These are phyloP conservation scores for Ilyonectria sp. DNA, from an alignment of 2,329 filamentous ascomycete species.

Conservation along the genomic window DNA sequence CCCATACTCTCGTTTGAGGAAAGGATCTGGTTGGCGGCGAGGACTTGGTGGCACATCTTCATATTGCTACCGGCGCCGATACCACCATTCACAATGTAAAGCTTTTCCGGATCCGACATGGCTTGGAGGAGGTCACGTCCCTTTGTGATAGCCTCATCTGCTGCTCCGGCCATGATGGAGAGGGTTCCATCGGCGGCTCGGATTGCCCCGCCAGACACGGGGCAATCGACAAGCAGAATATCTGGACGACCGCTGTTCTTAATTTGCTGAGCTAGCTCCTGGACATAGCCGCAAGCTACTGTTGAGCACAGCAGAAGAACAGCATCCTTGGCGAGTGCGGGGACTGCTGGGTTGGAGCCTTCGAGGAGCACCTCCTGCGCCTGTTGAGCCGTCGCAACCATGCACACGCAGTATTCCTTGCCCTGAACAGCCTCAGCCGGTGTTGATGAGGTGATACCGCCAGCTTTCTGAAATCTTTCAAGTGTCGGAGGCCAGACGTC, in stretches of 20 bases:
- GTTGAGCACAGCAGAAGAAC: constrained; percentile 31
- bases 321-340: constrained; percentile 23
- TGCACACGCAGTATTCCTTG: constrained; percentile 32
- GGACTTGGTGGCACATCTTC: constrained; percentile 79
- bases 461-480: constrained; percentile 18
- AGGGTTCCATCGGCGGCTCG: constrained; percentile 73
- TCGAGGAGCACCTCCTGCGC: constrained; percentile 32
- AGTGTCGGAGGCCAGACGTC: constrained; percentile 31
- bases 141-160: constrained; percentile 69
- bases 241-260: constrained; percentile 24
- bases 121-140: constrained; percentile 72
- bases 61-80: constrained; percentile 76
- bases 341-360: constrained; percentile 23
- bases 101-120: constrained; percentile 73
- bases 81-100: constrained; percentile 74
- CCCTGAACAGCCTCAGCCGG: constrained; percentile 22
- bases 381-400: constrained; percentile 37
- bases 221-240: constrained; percentile 54
- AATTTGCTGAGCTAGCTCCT: constrained; percentile 22
- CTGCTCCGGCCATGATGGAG: constrained; percentile 81
- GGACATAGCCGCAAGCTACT: constrained; percentile 31
- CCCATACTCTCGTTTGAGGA: constrained; percentile 73
- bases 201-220: constrained; percentile 48
- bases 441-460: constrained; percentile 17
- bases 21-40: constrained; percentile 75